A percentile compares a stretch with the other conserved stretches of the same genome.
Conservation (phyloP, 2,329 filamentous ascomycete species). For the Rhexocercosporidium sp. region DNA sequence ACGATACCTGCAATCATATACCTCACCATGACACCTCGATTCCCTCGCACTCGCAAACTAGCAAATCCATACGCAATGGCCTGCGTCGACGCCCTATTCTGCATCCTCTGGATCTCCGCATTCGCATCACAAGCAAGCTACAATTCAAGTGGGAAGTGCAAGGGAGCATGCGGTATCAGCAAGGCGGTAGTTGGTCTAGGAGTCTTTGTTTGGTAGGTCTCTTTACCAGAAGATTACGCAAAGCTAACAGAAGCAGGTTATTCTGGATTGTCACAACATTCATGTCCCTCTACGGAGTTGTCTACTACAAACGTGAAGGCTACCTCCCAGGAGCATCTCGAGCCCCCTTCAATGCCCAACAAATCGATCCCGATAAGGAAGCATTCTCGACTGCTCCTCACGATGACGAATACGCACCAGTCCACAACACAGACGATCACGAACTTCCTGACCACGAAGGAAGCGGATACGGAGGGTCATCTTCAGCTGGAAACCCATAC, state of each 20-base stretch:
- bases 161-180: conserved; percentile 61
- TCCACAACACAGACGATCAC: conserved; percentile 51
- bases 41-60: conserved; percentile 63
- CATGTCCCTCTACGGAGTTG: conserved; percentile 63
- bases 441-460: conserved; percentile 31
- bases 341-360: conserved; percentile 42
- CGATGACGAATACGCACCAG: conserved; percentile 68
- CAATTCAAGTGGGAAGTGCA: conserved; percentile 62
- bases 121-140: conserved; percentile 70
- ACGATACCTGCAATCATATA: conserved; percentile 68
- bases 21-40: conserved; percentile 68
- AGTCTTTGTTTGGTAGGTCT: conserved; percentile 64
- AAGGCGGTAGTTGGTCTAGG: conserved; percentile 67
- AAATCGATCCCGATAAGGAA: conserved; percentile 72
- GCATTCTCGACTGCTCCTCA: conserved; percentile 72
- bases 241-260: conserved; percentile 49
- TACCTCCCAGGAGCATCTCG: conserved; percentile 56
- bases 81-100: conserved; percentile 60
- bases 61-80: conserved; percentile 68
- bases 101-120: conserved; percentile 68
- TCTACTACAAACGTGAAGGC: conserved; percentile 67
- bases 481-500: conserved; percentile 21
- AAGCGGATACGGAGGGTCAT: conserved; percentile 17
- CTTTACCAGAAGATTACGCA: conserved; percentile 10
- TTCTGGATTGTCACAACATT: conserved; percentile 59